These are phyloP conservation scores for Cenchrus americanus DNA, from an alignment of 176 grass and related monocot genomes.

Conservation along the genomic window DNA sequence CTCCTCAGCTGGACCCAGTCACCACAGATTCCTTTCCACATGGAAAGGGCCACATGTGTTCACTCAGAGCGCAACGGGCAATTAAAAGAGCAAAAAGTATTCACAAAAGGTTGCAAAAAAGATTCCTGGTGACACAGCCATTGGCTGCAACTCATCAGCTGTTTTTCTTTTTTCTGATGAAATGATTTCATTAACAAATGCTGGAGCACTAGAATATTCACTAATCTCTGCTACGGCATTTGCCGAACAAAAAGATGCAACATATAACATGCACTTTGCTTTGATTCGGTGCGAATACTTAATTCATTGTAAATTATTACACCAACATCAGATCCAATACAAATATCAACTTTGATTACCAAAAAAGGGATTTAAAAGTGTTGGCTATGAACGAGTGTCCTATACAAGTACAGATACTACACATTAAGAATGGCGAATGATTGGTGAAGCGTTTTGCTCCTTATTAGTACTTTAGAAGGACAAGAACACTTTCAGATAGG, in stretches of 20 bases:
- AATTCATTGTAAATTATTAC: neutral
- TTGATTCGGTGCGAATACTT: neutral
- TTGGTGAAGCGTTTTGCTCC: slow-evolving; percentile 34
- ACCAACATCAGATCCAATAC: neutral
- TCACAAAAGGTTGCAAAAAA: neutral
- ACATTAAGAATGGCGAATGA: neutral
- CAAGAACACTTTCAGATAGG: slow-evolving; percentile 5
- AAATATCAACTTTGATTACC: neutral
- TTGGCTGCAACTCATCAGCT: neutral
- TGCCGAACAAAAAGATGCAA: neutral
- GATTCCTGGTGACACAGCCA: neutral
- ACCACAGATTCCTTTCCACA: slow-evolving; percentile 1
- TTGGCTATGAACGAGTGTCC: neutral
- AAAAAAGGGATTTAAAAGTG: neutral
- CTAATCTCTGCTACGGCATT: neutral
- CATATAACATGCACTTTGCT: neutral
- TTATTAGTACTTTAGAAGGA: neutral
- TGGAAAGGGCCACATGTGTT: neutral
- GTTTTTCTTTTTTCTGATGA: neutral
- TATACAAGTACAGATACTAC: slow-evolving; percentile 29
- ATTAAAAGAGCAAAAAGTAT: neutral
- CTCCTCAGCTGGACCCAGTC: neutral
- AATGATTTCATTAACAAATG: neutral
- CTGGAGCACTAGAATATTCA: neutral
- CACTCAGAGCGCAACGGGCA: neutral